A percentile compares a stretch with the other conserved stretches of the same genome.
These are phyloP conservation scores for Samsoniella hepiali DNA, from an alignment of 2,329 filamentous ascomycete genomes.

Conservation along the genomic window DNA sequence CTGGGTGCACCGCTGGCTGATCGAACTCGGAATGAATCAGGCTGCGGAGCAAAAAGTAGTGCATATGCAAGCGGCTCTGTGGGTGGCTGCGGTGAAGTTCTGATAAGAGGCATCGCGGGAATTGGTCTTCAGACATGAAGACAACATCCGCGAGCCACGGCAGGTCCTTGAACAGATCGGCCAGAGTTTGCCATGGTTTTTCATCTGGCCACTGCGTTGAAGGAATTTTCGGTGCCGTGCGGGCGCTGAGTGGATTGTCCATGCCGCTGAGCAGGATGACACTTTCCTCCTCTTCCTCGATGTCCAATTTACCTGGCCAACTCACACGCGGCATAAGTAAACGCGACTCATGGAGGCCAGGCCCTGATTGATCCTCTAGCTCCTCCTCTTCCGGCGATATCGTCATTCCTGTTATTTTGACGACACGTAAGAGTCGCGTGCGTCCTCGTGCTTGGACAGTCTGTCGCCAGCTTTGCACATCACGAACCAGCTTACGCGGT, in stretches of 20 bases:
- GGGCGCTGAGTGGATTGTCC: background rate
- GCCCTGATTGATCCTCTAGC: background rate
- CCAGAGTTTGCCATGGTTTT: conserved; percentile 9
- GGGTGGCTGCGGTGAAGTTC: background rate
- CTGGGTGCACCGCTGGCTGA: background rate
- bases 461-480: conserved; percentile 6
- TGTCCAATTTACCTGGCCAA: no score
- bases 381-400: conserved; percentile 4
- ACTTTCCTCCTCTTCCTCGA: no score
- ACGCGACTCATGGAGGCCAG: no score
- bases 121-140: conserved; percentile 1
- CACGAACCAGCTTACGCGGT: conserved; percentile 7
- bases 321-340: no score
- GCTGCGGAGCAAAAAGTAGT: conserved; percentile 7
- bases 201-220: conserved; percentile 14
- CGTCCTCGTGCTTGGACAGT: background rate
- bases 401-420: conserved; percentile 11
- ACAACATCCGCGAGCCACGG: conserved; percentile 11
- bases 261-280: conserved; percentile 7
- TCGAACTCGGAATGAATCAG: background rate
- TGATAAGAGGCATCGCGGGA: background rate
- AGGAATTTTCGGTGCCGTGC: background rate
- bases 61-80: conserved; percentile 10
- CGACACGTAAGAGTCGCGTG: background rate
- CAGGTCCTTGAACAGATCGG: background rate